phyloP scores from a whole-genome alignment of 805 yeast genomes.

The Wickerhamomyces alni region DNA sequence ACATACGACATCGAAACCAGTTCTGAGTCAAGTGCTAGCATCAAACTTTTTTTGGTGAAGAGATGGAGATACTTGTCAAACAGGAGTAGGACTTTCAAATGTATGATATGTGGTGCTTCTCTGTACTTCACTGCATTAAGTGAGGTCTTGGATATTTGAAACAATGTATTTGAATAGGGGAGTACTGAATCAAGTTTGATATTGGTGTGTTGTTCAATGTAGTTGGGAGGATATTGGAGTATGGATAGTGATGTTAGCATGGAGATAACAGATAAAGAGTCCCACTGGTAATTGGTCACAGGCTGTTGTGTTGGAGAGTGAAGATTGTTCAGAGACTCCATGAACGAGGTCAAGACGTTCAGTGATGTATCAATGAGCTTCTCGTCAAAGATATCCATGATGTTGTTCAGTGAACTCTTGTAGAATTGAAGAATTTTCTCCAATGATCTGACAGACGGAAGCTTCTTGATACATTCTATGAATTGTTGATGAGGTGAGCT shows the following conservation, averaged over 20 bases:
- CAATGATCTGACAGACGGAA: constrained; percentile 6
- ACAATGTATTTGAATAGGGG: constrained; percentile 8
- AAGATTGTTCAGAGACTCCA: background rate
- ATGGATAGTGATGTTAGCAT: constrained; percentile 13
- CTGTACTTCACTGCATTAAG: constrained; percentile 13
- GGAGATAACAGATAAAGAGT: constrained; percentile 11
- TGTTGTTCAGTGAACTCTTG: constrained; percentile 9
- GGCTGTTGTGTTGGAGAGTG: background rate
- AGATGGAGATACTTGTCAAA: constrained; percentile 11
- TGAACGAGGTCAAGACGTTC: background rate
- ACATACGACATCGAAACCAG: constrained; percentile 18
- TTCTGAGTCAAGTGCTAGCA: constrained; percentile 16
- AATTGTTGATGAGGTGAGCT: background rate
- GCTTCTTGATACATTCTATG: constrained; percentile 1
- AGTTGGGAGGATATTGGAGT: constrained; percentile 10
- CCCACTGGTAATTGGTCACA: constrained; percentile 9
- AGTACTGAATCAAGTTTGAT: constrained; percentile 5
- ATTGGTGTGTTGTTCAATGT: constrained; percentile 4
- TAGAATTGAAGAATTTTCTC: constrained; percentile 5
- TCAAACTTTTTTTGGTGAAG: constrained; percentile 12
- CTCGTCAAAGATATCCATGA: constrained; percentile 10
- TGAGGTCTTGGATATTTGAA: constrained; percentile 14
- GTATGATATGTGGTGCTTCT: constrained; percentile 13
- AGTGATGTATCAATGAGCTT: background rate
- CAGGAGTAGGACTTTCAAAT: constrained; percentile 15